Conservation (phyloP, 2,329 filamentous ascomycete species). For the Thielaviopsis musarum region DNA sequence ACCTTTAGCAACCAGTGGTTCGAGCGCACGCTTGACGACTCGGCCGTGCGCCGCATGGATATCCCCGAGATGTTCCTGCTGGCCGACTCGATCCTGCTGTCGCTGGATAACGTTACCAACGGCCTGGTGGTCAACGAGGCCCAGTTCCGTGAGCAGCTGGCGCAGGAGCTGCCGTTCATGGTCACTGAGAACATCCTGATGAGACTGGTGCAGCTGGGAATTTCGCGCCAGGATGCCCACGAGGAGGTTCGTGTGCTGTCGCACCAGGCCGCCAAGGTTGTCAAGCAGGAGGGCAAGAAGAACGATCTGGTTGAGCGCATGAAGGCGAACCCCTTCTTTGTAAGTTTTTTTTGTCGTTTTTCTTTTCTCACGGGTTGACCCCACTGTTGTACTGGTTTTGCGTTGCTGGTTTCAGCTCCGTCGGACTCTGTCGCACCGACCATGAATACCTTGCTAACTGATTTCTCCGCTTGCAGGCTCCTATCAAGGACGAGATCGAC, state of each 20-base stretch:
- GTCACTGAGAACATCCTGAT: slow-evolving; percentile 54
- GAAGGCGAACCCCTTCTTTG: slow-evolving; percentile 55
- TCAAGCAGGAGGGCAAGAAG: slow-evolving; percentile 28
- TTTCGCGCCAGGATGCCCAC: slow-evolving; percentile 64
- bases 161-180: slow-evolving; percentile 77
- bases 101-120: slow-evolving; percentile 48
- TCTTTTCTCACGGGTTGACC: neutral
- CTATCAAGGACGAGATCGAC: slow-evolving; percentile 54
- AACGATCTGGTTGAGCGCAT: slow-evolving; percentile 78
- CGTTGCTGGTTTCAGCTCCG: too few relatives aligned
- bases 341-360: neutral
- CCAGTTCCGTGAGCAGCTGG: slow-evolving; percentile 48
- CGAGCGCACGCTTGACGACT: slow-evolving; percentile 64
- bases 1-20: slow-evolving; percentile 20
- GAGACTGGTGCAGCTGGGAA: slow-evolving; percentile 54
- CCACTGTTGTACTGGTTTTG: neutral
- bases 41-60: slow-evolving; percentile 44
- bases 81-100: slow-evolving; percentile 50
- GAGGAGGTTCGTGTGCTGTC: slow-evolving; percentile 74
- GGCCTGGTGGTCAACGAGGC: slow-evolving; percentile 67
- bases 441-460: neutral
- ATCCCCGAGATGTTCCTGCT: slow-evolving; percentile 52
- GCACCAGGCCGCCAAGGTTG: slow-evolving; percentile 52
- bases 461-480: slow-evolving; percentile 18
- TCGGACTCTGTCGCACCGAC: too few relatives aligned